A percentile compares a stretch with the other conserved stretches of the same genome.
Conservation (phyloP, 495 filamentous ascomycete species). For the Stereocaulon alpinum region DNA sequence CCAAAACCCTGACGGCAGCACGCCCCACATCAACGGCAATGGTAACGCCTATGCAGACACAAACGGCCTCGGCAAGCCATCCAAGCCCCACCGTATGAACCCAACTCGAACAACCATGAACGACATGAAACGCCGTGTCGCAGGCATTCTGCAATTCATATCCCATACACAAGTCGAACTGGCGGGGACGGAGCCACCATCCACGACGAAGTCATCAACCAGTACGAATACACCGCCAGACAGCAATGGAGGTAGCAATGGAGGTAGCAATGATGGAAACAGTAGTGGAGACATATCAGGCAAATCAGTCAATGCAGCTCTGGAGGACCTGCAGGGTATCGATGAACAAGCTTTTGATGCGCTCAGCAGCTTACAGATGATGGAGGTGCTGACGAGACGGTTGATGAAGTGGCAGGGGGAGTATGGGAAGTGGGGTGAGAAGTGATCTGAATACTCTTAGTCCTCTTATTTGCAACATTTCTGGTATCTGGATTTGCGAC, state of each 20-base stretch:
- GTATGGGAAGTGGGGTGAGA: slow-evolving; percentile 45
- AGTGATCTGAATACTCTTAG: slow-evolving; percentile 23
- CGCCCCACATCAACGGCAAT: slow-evolving; percentile 25
- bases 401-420: slow-evolving; percentile 69
- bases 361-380: slow-evolving; percentile 65
- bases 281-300: neutral
- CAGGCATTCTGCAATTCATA: slow-evolving; percentile 81
- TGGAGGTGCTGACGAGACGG: slow-evolving; percentile 66
- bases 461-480: neutral
- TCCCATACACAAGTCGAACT: slow-evolving; percentile 83
- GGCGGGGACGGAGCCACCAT: slow-evolving; percentile 43
- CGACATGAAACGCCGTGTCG: slow-evolving; percentile 81
- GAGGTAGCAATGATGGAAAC: slow-evolving; percentile 9
- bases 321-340: slow-evolving; percentile 27
- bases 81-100: slow-evolving; percentile 48
- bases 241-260: slow-evolving; percentile 30
- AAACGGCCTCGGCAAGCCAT: slow-evolving; percentile 40
- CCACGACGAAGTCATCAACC: slow-evolving; percentile 26
- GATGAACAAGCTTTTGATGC: slow-evolving; percentile 49
- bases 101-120: slow-evolving; percentile 63
- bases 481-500: neutral
- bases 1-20: slow-evolving; percentile 24
- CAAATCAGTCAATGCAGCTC: slow-evolving; percentile 22
- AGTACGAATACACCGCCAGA: slow-evolving; percentile 23
- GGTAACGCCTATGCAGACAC: slow-evolving; percentile 35